Percentiles rank a stretch among this genome's conserved stretches.
Evolutionary conservation across 1,284 basidiomycete species (phyloP).

Genomic region (Ustilago tritici): DNA sequence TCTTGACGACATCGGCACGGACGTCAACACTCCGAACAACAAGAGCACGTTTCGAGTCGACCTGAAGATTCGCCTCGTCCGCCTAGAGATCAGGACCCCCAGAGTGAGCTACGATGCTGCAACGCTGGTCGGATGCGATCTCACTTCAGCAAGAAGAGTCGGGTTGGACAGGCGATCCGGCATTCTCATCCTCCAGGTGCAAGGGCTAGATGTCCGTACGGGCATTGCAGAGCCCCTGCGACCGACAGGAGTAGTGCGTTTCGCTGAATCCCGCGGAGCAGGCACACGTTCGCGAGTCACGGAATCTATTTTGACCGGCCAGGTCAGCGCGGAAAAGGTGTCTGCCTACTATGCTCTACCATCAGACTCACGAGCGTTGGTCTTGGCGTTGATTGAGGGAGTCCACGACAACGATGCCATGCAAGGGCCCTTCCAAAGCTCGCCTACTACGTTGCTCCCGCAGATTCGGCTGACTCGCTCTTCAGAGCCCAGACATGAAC

Average conservation of each 20-base stretch:
- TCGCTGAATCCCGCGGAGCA: constrained; percentile 9
- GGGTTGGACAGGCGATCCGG: constrained; percentile 49
- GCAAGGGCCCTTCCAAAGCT: constrained; percentile 8
- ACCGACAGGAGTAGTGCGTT: constrained; percentile 19
- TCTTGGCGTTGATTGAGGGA: constrained; percentile 31
- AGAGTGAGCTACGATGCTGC: constrained; percentile 24
- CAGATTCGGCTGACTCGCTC: constrained; percentile 15
- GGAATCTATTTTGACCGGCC: constrained; percentile 14
- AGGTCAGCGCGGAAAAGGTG: constrained; percentile 23
- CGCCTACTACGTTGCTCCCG: constrained; percentile 9
- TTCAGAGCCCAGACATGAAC: not conserved
- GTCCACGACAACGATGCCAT: constrained; percentile 8
- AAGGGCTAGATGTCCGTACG: constrained; percentile 19
- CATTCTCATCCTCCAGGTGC: constrained; percentile 46
- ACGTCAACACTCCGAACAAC: not conserved
- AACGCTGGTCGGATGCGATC: constrained; percentile 23
- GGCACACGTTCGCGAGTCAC: constrained; percentile 1
- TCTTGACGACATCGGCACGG: constrained; percentile 4
- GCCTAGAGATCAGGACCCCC: constrained; percentile 49
- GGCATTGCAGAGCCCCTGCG: constrained; percentile 15
- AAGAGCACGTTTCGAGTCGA: constrained; percentile 21
- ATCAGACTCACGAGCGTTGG: constrained; percentile 23
- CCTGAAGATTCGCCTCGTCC: constrained; percentile 30
- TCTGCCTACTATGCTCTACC: constrained; percentile 34
- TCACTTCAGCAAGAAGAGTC: constrained; percentile 10